Percentiles rank a stretch among this genome's conserved stretches.
These are phyloP conservation scores for Gloeopeniophorella convolvens DNA, from an alignment of 768 basidiomycete species.

Conservation along the genomic window DNA sequence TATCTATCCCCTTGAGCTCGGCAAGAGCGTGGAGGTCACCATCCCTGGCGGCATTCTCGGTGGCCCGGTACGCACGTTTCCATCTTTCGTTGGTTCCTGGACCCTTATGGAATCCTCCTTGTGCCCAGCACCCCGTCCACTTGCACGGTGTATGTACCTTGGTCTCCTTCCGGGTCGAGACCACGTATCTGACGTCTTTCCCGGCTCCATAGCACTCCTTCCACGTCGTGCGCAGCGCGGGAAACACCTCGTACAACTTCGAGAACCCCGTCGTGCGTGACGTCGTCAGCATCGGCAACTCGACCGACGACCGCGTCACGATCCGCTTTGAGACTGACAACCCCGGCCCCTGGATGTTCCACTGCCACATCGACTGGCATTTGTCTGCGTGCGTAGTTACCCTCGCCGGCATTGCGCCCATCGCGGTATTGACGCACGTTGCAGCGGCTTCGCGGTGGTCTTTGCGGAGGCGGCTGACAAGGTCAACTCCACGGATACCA, in stretches of 20 bases:
- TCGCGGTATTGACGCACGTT: neutral
- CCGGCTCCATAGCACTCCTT: slow-evolving; percentile 17
- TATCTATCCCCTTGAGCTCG: neutral
- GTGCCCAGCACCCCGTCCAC: slow-evolving; percentile 10
- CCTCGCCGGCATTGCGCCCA: neutral
- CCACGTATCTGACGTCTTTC: no score
- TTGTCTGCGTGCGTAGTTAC: neutral
- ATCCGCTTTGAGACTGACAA: slow-evolving; percentile 13
- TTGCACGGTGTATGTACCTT: slow-evolving; percentile 10
- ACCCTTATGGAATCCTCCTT: neutral
- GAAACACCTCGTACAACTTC: no score
- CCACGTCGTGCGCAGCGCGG: slow-evolving; percentile 11
- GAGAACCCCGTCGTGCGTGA: no score
- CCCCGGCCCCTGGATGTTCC: slow-evolving; percentile 13
- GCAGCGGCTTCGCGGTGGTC: neutral
- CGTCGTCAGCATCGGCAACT: slow-evolving; percentile 4
- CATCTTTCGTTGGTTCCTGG: no score
- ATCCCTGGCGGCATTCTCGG: slow-evolving; percentile 1
- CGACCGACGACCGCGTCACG: neutral
- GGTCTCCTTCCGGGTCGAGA: no score
- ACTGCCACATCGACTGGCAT: no score
- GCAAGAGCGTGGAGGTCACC: neutral
- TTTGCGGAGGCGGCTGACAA: neutral
- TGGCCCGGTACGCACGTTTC: neutral
- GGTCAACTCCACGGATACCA: neutral